Percentiles rank a stretch among this genome's conserved stretches.
Conservation (phyloP, 139 green algal species). For the Raphidocelis subcapitata region DNA sequence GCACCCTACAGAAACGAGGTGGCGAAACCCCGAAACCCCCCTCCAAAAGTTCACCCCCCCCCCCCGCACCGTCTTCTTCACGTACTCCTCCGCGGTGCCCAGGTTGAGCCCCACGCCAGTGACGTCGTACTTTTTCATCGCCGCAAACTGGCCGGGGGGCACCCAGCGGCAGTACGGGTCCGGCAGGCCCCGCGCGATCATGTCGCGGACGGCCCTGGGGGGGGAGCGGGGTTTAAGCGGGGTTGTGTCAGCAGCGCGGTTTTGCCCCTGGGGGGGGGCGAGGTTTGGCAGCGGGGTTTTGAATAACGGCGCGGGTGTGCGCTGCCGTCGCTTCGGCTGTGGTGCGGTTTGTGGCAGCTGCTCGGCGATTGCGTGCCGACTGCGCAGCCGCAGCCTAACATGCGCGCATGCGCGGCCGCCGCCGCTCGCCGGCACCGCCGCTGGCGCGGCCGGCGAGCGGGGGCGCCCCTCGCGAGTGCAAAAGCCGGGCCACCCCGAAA, state of each 20-base stretch:
- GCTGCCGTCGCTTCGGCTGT: too few species aligned
- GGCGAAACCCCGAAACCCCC: background rate
- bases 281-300: too few species aligned
- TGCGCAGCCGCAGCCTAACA: too few species aligned
- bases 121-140: constrained; percentile 95
- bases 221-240: background rate
- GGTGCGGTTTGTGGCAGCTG: too few species aligned
- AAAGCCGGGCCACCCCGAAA: background rate
- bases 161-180: constrained; percentile 95
- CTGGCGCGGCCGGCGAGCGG: too few species aligned
- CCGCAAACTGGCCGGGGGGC: constrained; percentile 70
- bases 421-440: too few species aligned
- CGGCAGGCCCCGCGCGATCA: constrained; percentile 63
- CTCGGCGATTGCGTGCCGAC: too few species aligned
- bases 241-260: too few species aligned
- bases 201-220: constrained; percentile 50
- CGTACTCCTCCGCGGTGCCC: constrained; percentile 74
- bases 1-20: background rate
- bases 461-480: too few species aligned
- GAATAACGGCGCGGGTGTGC: background rate
- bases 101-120: constrained; percentile 95
- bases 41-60: background rate
- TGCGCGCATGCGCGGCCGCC: too few species aligned
- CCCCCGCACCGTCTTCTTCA: constrained; percentile 61
- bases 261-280: too few species aligned